Evolutionary conservation across 2,329 filamentous ascomycete genomes (phyloP).

Genomic region (Aureobasidium sp.): DNA sequence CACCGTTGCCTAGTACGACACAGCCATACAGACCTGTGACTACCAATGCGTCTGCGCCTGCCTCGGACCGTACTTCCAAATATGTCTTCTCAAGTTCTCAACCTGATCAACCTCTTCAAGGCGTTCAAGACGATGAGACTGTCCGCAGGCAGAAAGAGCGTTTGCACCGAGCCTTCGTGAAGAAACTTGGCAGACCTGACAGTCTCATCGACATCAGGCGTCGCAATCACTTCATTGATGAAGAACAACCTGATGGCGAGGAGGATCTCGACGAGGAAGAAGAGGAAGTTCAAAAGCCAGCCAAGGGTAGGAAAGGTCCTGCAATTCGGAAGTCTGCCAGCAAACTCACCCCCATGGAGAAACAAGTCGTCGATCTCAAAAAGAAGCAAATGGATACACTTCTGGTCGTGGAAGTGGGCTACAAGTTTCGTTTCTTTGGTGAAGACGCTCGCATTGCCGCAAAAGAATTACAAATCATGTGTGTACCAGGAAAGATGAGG

Average conservation of each 20-base stretch:
- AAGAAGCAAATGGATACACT: constrained; percentile 81
- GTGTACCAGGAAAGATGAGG: constrained; percentile 88
- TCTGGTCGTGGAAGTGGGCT: constrained; percentile 89
- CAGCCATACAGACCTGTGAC: constrained; percentile 21
- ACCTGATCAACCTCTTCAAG: constrained; percentile 22
- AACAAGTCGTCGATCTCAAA: constrained; percentile 91
- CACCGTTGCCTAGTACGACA: constrained; percentile 14
- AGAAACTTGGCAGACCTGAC: constrained; percentile 80
- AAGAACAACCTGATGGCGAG: constrained; percentile 47
- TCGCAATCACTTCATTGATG: constrained; percentile 46
- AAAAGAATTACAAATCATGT: constrained; percentile 88
- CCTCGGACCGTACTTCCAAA: constrained; percentile 46
- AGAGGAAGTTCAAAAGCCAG: constrained; percentile 40
- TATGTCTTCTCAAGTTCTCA: constrained; percentile 51
- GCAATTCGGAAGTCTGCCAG: constrained; percentile 61
- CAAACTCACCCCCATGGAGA: constrained; percentile 90
- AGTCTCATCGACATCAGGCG: constrained; percentile 62
- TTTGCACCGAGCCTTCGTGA: constrained; percentile 77
- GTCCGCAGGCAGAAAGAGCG: constrained; percentile 55
- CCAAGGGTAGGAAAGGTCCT: constrained; percentile 41
- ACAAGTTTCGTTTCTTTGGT: constrained; percentile 96
- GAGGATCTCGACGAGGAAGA: constrained; percentile 52
- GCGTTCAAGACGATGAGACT: constrained; percentile 42
- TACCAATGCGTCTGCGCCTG: constrained; percentile 11
- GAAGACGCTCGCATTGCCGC: constrained; percentile 86